Evolutionary conservation across 352 stramenopile species (phyloP).

Genomic region (Globisporangium lucens): DNA sequence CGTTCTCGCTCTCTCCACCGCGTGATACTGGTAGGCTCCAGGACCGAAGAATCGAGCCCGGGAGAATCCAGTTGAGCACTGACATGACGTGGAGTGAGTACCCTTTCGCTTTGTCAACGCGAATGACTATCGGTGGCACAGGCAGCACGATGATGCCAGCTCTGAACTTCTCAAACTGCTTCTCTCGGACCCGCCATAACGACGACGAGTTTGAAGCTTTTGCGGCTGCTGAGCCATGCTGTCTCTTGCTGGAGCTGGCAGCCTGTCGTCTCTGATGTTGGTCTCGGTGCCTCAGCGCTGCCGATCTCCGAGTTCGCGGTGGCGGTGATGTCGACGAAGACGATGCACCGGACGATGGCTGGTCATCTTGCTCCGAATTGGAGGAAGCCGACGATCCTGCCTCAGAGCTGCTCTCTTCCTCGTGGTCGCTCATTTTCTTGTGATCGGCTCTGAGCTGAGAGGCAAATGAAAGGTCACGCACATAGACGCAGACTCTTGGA

Average conservation of each 20-base stretch:
- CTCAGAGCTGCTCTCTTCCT: slow-evolving; percentile 7
- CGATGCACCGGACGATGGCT: neutral
- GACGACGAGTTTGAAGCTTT: slow-evolving; percentile 16
- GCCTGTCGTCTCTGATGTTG: slow-evolving; percentile 13
- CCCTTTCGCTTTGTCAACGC: slow-evolving; percentile 53
- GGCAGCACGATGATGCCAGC: slow-evolving; percentile 57
- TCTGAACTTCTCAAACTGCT: slow-evolving; percentile 79
- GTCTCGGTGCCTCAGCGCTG: neutral
- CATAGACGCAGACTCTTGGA: neutral
- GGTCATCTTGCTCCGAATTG: neutral
- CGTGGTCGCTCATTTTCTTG: neutral
- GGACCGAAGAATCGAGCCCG: slow-evolving; percentile 37
- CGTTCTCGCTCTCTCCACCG: slow-evolving; percentile 20
- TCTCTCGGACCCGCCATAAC: slow-evolving; percentile 56
- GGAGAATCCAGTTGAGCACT: slow-evolving; percentile 63
- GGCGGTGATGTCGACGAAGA: neutral
- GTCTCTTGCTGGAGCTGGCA: neutral
- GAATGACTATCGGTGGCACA: slow-evolving; percentile 46
- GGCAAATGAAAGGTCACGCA: too few relatives aligned
- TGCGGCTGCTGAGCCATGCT: neutral
- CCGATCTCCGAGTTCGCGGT: neutral
- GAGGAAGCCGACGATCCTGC: neutral
- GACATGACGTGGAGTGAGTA: slow-evolving; percentile 70
- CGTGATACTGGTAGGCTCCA: slow-evolving; percentile 8
- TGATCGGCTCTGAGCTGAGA: too few relatives aligned